Conservation (phyloP, 257 asterid genomes). For the Petrea volubilis region DNA sequence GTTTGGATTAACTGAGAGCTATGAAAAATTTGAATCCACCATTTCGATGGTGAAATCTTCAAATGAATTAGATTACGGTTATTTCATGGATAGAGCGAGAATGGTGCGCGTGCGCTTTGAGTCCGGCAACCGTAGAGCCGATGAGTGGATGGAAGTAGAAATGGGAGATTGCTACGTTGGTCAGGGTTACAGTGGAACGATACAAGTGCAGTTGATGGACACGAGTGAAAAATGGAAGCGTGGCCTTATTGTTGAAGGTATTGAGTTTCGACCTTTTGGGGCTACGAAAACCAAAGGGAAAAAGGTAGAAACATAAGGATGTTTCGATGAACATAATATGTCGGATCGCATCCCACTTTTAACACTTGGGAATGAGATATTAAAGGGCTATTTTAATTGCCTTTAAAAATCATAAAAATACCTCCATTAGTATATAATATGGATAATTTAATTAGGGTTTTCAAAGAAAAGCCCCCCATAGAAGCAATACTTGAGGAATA, state of each 20-base stretch:
- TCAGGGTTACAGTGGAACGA: slow-evolving; percentile 18
- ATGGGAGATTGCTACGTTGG: slow-evolving; percentile 32
- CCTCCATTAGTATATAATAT: too few species aligned
- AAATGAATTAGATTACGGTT: slow-evolving; percentile 14
- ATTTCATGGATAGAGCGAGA: too few species aligned
- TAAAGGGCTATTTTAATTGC: too few species aligned
- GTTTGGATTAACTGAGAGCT: background rate
- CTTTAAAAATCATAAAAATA: too few species aligned
- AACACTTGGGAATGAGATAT: too few species aligned
- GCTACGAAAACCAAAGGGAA: too few species aligned
- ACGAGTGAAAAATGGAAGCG: background rate
- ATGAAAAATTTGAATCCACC: background rate
- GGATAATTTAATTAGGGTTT: too few species aligned
- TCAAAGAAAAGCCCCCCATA: too few species aligned
- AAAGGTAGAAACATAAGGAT: too few species aligned
- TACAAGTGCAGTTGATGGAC: slow-evolving; percentile 33
- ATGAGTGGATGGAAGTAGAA: slow-evolving; percentile 41
- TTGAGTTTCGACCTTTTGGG: slow-evolving; percentile 49
- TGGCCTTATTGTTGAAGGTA: slow-evolving; percentile 34
- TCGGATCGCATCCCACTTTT: too few species aligned
- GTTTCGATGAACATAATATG: too few species aligned
- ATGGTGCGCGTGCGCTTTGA: background rate
- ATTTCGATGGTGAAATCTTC: slow-evolving; percentile 9
- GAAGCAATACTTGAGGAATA: too few species aligned
- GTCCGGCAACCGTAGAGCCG: slow-evolving; percentile 22